These are phyloP conservation scores for Hirsutella rhossiliensis DNA, from an alignment of 2,329 filamentous ascomycete species.

Conservation along the genomic window DNA sequence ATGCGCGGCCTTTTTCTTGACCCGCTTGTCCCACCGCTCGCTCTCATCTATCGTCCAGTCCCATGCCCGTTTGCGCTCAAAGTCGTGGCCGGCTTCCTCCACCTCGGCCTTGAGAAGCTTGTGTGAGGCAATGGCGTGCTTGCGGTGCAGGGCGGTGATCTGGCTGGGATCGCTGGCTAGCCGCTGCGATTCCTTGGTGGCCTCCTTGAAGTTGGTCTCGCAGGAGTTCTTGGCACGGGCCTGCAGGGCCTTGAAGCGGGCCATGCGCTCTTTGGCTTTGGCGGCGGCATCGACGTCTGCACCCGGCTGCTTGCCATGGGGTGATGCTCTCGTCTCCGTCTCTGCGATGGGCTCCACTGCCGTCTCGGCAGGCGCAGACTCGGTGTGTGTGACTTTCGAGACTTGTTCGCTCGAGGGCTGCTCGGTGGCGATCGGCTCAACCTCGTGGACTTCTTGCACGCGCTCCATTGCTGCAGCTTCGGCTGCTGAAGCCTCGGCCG, in stretches of 20 bases:
- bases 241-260: slow-evolving; percentile 79
- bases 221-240: slow-evolving; percentile 64
- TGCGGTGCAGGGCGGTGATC: slow-evolving; percentile 67
- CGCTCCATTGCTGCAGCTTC: not conserved
- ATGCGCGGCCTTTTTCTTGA: slow-evolving; percentile 73
- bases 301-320: slow-evolving; percentile 7
- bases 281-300: slow-evolving; percentile 18
- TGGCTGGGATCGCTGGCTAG: slow-evolving; percentile 66
- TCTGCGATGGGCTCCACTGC: not conserved
- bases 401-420: not conserved
- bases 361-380: slow-evolving; percentile 3
- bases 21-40: slow-evolving; percentile 83
- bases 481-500: slow-evolving; percentile 1
- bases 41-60: slow-evolving; percentile 96
- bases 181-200: slow-evolving; percentile 70
- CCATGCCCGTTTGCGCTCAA: slow-evolving; percentile 96
- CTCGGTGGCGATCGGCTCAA: not conserved
- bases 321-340: slow-evolving; percentile 3
- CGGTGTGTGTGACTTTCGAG: not conserved
- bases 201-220: slow-evolving; percentile 70
- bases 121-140: slow-evolving; percentile 77
- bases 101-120: slow-evolving; percentile 90
- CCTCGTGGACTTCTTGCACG: not conserved
- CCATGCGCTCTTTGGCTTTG: slow-evolving; percentile 54
- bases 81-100: slow-evolving; percentile 76